phyloP scores from a whole-genome alignment of 345 rosid species.

The Chamaenerion angustifolium region DNA sequence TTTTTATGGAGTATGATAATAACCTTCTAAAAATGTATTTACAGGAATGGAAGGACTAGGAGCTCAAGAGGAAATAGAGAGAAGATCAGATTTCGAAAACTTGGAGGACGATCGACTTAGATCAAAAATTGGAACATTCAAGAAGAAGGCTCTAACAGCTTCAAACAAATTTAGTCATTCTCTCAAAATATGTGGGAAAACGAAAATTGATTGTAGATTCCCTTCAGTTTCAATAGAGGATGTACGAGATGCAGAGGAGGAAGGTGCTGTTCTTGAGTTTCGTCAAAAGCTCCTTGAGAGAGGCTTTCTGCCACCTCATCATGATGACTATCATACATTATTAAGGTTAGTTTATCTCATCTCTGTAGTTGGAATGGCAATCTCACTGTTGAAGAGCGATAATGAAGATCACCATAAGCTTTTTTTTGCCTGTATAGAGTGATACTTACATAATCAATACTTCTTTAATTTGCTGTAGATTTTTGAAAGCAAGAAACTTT shows the following conservation, averaged over 20 bases:
- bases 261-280: constrained; percentile 51
- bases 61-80: constrained; percentile 47
- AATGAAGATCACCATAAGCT: neutral
- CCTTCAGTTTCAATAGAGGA: constrained; percentile 81
- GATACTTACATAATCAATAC: neutral
- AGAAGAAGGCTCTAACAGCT: constrained; percentile 83
- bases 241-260: constrained; percentile 75
- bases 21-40: neutral
- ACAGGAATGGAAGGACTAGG: constrained; percentile 30
- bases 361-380: neutral
- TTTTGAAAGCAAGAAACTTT: constrained; percentile 84
- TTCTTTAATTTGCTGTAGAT: constrained; percentile 25
- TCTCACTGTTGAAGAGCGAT: neutral
- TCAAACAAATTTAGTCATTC: constrained; percentile 93
- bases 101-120: constrained; percentile 73
- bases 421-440: no score
- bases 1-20: neutral
- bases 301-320: constrained; percentile 62
- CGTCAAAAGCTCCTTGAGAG: constrained; percentile 55
- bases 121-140: constrained; percentile 74
- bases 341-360: constrained; percentile 40
- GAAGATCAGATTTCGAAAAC: constrained; percentile 68
- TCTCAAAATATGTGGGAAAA: constrained; percentile 83
- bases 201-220: constrained; percentile 66
- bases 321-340: constrained; percentile 81